Conservation (phyloP, 2,329 filamentous ascomycete genomes). For the Xenosphaeropsis pyriputrescens region DNA sequence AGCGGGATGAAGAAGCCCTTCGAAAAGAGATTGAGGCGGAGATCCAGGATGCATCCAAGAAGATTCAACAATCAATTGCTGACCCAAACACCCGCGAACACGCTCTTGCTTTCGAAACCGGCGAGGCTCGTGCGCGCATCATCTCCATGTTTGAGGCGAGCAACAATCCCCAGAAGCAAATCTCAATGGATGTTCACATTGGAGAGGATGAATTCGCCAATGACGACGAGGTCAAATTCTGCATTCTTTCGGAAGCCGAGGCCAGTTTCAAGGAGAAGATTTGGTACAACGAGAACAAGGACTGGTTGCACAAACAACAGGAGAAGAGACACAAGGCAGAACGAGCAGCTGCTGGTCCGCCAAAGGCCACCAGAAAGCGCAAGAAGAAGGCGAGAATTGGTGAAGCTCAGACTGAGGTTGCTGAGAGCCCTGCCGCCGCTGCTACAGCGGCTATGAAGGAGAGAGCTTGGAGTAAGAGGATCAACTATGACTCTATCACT, state of each 20-base stretch:
- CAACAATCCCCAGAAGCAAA: constrained; percentile 28
- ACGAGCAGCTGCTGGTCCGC: constrained; percentile 35
- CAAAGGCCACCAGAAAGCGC: constrained; percentile 41
- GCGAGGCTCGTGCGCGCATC: constrained; percentile 37
- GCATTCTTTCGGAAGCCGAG: constrained; percentile 60
- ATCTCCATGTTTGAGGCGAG: constrained; percentile 36
- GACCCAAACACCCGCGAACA: constrained; percentile 42
- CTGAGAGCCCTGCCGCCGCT: constrained; percentile 54
- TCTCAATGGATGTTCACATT: constrained; percentile 49
- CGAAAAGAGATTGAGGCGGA: constrained; percentile 39
- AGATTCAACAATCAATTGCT: constrained; percentile 26
- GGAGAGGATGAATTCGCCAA: constrained; percentile 74
- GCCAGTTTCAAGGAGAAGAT: constrained; percentile 74
- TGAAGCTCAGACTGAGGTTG: constrained; percentile 50
- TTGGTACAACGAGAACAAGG: constrained; percentile 91
- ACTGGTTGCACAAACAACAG: constrained; percentile 79
- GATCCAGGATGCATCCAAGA: constrained; percentile 42
- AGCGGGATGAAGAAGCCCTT: constrained; percentile 41
- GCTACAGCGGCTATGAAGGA: constrained; percentile 53
- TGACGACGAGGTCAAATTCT: constrained; percentile 76
- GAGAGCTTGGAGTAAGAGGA: constrained; percentile 56
- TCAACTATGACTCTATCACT: constrained; percentile 54
- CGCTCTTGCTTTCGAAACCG: constrained; percentile 40
- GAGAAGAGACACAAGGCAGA: constrained; percentile 68
- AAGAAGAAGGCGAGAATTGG: constrained; percentile 42